Conservation (phyloP, 2,329 filamentous ascomycete species). For the Magnaporthiopsis incrustans region DNA sequence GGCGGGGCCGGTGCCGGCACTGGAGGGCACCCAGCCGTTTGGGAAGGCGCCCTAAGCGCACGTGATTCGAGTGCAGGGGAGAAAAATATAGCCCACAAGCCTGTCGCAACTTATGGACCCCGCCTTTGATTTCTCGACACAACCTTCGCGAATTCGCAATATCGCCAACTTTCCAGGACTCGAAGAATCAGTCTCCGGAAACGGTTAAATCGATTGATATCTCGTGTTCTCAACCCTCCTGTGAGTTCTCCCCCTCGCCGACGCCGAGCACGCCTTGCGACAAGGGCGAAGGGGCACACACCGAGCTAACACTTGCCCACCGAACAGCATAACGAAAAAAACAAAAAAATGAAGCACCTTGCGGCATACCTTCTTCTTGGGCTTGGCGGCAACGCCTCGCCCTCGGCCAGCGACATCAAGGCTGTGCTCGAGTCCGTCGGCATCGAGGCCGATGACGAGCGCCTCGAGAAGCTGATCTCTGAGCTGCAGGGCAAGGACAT, state of each 20-base stretch:
- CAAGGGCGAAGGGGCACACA: background rate
- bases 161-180: conserved; percentile 48
- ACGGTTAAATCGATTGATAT: conserved; percentile 99
- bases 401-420: conserved; percentile 81
- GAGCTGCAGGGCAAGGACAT: conserved; percentile 92
- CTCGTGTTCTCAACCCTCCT: conserved; percentile 60
- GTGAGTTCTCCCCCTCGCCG: background rate
- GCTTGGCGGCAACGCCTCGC: conserved; percentile 86
- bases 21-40: background rate
- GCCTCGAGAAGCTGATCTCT: conserved; percentile 75
- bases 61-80: background rate
- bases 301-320: conserved; percentile 1
- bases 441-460: conserved; percentile 85
- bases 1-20: too few species aligned
- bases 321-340: conserved; percentile 8
- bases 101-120: background rate
- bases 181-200: conserved; percentile 97
- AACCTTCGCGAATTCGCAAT: conserved; percentile 9
- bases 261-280: background rate
- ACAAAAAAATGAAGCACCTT: conserved; percentile 95
- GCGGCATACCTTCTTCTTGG: conserved; percentile 96
- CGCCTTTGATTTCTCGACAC: background rate
- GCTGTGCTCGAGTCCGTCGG: conserved; percentile 85
- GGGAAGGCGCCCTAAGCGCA: background rate
- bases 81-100: background rate